Evolutionary conservation across 345 rosid species (phyloP), one percentile per base, ranked within the genome.

Genomic region (Rhodomyrtus tomentosa): DNA sequence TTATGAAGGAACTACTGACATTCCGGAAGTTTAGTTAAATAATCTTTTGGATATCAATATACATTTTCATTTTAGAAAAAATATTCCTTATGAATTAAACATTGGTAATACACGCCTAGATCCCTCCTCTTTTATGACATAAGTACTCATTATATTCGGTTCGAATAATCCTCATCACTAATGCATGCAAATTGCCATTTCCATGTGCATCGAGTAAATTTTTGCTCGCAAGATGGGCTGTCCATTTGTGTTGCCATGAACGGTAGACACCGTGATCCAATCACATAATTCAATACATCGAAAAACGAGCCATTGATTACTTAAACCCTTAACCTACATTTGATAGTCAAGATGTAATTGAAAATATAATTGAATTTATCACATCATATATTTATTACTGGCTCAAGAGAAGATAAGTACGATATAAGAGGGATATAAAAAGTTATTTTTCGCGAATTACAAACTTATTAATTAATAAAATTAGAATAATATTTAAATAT

Each of bases 261-360:
- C 5, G 0, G 20, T 36, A 0, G 6, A 36, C 0, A 0, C 0
- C 9, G 45, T 0, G 0, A 21, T 68, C 20, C 45, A 20, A 68
- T 68, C 7, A 68, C 24, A 18, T 62, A 3, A 68, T 68, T 18
- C 11, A 10, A 36, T 9, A 20, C 45, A 68, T 32, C 0, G 1
- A 20, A 68, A 68, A 68, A 4, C 5, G 1, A 18, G 13, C 4
- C 79, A 10, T 2, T 21, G 5, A 68, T 68, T 68, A 36, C 45
- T 36, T 68, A 36, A 32, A 36, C 13, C 25, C 45, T 36, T 68
- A 10, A 49, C 13, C 50, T 49, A 49, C 14, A 49, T 49, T 49
- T 49, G 50, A 49, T 11, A 49, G 13, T 49, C 50, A 49, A 49
- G 50, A 49, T 49, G 11, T 10, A 11, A 10, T 10, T 49, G 14